Base-by-base conservation (phyloP, 371 early-diverging fungal genomes). In the Haplosporangium sp. region DNA sequence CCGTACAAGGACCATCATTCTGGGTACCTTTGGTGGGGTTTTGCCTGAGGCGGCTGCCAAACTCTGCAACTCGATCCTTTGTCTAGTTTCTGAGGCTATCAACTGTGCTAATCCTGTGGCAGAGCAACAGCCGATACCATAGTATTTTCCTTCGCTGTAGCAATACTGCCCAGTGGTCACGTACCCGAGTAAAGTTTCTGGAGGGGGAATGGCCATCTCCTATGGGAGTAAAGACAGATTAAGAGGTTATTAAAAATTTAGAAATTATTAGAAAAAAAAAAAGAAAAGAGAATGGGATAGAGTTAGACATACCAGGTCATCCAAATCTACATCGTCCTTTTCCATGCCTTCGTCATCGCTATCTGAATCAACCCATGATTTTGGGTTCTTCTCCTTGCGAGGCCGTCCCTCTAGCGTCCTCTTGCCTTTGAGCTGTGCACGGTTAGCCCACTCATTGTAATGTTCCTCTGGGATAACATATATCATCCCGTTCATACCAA, bases 81-180 rank as follows among this genome's bases (percentile, higher is more conserved):
- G 71, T 38, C 52, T 58, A 3, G 71, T 62, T 44, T 74, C 81
- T 35, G 44, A 37, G 34, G 62, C 65, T n/a, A 79, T 67, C 45
- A 79, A 35, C 13, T 65, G 74, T 0, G 81, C 74, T 13, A 90
- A 45, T 0, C 88, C 87, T 11, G 59, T 55, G 0, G 84, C 72
- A 39, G 89, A 84, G 53, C 90, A 89, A 44, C 87, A 87, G 39
- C 91, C 90, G 64, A 90, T 83, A 13, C 90, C 93, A 58, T 85
- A 85, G 50, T 92, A 91, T 52, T 87, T 71, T 4, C 94, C 95
- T 42, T 88, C 83, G 11, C 85, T 82, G 53, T 91, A 87, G 15
- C 94, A 92, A 63, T 88, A 93, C 17, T 88, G 86, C 2, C 93
- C 94, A 4, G 90, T 89, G 1, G 93, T 94, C 38, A 94, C 78